A percentile compares a stretch with the other conserved stretches of the same genome.
These are phyloP conservation scores for Cruciata laevipes DNA, from an alignment of 257 asterid genomes.

Conservation along the genomic window DNA sequence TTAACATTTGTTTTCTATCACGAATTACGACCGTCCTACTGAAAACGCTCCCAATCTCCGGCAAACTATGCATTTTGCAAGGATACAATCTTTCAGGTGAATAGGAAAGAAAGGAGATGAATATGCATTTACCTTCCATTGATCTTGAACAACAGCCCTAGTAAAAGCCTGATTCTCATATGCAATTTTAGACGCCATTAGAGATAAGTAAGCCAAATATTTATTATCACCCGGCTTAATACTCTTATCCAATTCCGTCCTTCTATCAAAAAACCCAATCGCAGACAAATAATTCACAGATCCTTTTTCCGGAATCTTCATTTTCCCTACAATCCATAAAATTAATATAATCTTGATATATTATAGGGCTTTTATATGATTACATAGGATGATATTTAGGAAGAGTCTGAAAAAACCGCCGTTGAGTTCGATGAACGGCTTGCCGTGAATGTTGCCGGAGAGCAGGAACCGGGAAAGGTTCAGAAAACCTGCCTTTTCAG, in stretches of 20 bases:
- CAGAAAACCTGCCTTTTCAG: neutral
- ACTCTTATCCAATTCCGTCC: neutral
- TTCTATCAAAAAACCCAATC: neutral
- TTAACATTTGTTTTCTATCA: no score
- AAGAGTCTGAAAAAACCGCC: neutral
- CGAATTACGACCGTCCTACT: no score
- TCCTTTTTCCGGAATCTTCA: neutral
- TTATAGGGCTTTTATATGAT: no score
- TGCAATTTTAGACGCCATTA: conserved; percentile 63
- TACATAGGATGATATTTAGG: neutral
- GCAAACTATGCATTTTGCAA: no score
- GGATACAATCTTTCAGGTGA: no score
- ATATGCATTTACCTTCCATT: conserved; percentile 44
- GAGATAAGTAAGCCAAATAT: conserved; percentile 40
- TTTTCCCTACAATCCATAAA: neutral
- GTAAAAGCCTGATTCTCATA: conserved; percentile 50
- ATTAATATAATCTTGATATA: no score
- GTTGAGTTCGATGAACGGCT: neutral
- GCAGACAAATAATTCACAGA: neutral
- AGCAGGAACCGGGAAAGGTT: neutral
- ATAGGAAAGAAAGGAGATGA: no score
- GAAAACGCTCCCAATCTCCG: no score
- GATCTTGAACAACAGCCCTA: conserved; percentile 32
- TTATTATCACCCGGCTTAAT: conserved; percentile 26
- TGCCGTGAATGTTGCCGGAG: neutral